Evolutionary conservation across 176 grass and related monocot species (phyloP).

Genomic region (Thinopyrum elongatum): DNA sequence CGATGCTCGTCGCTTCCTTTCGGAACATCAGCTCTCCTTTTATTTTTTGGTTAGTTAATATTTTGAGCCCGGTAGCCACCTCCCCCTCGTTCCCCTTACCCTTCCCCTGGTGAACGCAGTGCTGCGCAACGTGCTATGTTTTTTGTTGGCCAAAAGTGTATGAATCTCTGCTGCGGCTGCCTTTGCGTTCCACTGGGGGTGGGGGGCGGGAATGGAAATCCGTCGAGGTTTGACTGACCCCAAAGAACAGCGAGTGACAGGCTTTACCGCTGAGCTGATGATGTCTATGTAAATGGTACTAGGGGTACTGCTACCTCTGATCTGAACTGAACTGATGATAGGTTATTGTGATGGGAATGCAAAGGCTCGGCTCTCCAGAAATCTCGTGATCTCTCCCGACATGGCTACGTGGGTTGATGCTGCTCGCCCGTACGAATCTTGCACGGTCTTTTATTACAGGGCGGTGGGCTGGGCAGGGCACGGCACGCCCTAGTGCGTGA

Average conservation of each 20-base stretch:
- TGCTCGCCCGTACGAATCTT: background rate
- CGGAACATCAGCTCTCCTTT: background rate
- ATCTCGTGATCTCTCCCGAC: background rate
- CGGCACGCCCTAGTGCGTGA: background rate
- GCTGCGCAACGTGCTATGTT: background rate
- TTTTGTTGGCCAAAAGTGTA: background rate
- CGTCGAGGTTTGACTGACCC: background rate
- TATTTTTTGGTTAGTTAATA: constrained; percentile 15
- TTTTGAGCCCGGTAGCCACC: background rate
- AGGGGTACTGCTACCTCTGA: background rate
- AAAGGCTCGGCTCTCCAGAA: background rate
- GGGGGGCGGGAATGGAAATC: background rate
- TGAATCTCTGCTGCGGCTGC: background rate
- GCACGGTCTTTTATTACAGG: background rate
- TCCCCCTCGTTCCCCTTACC: background rate
- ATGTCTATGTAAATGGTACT: background rate
- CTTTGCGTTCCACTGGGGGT: background rate
- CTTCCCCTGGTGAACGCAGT: constrained; percentile 13
- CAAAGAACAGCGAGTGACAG: background rate
- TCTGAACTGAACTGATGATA: background rate
- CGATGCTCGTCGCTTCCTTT: constrained; percentile 28
- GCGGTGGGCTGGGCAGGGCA: background rate
- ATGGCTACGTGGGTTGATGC: background rate
- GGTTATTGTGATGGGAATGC: background rate
- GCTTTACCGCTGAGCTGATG: background rate